These are phyloP conservation scores for Delphinella strobiligena DNA, from an alignment of 2,329 filamentous ascomycete genomes.

Conservation along the genomic window DNA sequence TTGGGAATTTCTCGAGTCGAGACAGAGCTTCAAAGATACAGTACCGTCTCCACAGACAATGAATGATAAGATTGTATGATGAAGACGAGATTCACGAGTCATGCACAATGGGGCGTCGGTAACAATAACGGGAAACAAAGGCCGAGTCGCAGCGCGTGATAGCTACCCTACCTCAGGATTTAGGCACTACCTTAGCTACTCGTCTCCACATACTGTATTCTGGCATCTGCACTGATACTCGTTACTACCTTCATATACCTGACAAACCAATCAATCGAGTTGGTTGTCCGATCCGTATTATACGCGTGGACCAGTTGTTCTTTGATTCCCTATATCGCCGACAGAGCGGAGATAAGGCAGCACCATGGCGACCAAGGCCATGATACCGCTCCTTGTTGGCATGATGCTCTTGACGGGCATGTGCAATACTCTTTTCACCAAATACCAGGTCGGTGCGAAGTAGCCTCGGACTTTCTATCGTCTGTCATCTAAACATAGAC, in stretches of 20 bases:
- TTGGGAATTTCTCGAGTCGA: slow-evolving; percentile 32
- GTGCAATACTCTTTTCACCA: slow-evolving; percentile 93
- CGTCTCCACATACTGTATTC: no score
- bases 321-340: no score
- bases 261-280: no score
- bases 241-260: no score
- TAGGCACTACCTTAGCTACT: not conserved
- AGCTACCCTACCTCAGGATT: not conserved
- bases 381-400: slow-evolving; percentile 74
- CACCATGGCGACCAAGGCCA: slow-evolving; percentile 52
- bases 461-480: no score
- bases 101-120: no score
- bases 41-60: slow-evolving; percentile 22
- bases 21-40: slow-evolving; percentile 27
- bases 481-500: not conserved
- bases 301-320: no score
- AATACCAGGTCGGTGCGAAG: slow-evolving; percentile 61
- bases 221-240: no score
- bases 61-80: slow-evolving; percentile 24
- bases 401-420: slow-evolving; percentile 97
- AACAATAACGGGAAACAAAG: not conserved
- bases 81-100: no score
- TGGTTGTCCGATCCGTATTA: no score
- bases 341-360: not conserved
- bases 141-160: not conserved